Evolutionary conservation across 805 yeast genomes (phyloP).

Genomic region (Blastobotrys parvus): DNA sequence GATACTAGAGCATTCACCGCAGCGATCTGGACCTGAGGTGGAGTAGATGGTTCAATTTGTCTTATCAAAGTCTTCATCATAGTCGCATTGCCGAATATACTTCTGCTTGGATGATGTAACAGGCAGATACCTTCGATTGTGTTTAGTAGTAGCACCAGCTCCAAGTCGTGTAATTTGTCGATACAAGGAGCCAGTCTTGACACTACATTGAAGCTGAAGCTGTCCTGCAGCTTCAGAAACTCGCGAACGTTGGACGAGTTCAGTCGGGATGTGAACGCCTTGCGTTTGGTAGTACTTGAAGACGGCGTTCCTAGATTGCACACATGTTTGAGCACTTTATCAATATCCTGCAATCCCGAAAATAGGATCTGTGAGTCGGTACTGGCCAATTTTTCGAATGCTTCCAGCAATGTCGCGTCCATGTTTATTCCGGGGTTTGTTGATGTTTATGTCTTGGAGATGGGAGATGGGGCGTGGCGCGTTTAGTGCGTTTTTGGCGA

Average conservation of each 20-base stretch:
- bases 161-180: conserved; percentile 16
- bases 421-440: neutral
- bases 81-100: conserved; percentile 41
- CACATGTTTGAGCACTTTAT: too few relatives aligned
- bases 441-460: neutral
- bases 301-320: neutral
- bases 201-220: conserved; percentile 44
- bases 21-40: conserved; percentile 27
- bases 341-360: neutral
- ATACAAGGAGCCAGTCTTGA: conserved; percentile 25
- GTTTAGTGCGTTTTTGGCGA: too few relatives aligned
- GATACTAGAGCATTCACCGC: conserved; percentile 51
- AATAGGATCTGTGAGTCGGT: neutral
- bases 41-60: conserved; percentile 17
- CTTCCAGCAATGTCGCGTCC: conserved; percentile 2
- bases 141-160: conserved; percentile 21
- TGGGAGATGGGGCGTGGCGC: too few relatives aligned
- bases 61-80: conserved; percentile 25
- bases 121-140: conserved; percentile 53
- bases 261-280: neutral
- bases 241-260: conserved; percentile 7
- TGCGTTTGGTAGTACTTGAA: neutral
- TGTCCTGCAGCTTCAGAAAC: conserved; percentile 35
- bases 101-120: conserved; percentile 48
- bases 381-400: neutral